These are phyloP conservation scores for Coniferiporia sulphurascens DNA, from an alignment of 1,284 basidiomycete genomes.

Conservation along the genomic window DNA sequence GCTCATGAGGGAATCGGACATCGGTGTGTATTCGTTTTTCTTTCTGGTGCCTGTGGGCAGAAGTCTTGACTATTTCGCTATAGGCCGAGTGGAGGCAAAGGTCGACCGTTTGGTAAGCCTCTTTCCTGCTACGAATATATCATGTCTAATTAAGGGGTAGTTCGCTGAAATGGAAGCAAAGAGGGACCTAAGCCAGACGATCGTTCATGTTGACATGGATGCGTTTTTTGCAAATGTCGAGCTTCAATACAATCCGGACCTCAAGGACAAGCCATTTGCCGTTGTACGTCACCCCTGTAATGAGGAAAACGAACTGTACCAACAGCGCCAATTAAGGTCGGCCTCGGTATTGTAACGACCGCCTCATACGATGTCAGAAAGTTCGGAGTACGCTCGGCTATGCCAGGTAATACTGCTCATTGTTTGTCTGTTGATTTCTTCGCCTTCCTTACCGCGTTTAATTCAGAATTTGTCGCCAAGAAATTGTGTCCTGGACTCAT, in stretches of 20 bases:
- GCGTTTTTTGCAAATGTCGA: constrained; percentile 75
- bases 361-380: constrained; percentile 91
- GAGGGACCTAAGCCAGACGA: constrained; percentile 76
- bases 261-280: constrained; percentile 86
- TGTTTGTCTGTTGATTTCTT: neutral
- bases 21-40: constrained; percentile 40
- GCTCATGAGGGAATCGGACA: constrained; percentile 48
- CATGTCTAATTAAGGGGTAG: constrained; percentile 34
- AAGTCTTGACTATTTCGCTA: neutral
- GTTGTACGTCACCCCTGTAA: constrained; percentile 37
- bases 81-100: constrained; percentile 47
- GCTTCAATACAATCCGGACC: constrained; percentile 71
- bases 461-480: constrained; percentile 79
- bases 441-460: constrained; percentile 4
- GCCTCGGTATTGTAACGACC: constrained; percentile 74
- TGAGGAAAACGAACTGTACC: neutral
- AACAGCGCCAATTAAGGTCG: constrained; percentile 45
- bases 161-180: constrained; percentile 70
- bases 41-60: neutral
- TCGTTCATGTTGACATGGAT: constrained; percentile 88
- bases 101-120: constrained; percentile 47
- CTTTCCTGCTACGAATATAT: neutral
- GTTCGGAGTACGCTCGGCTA: constrained; percentile 84
- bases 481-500: constrained; percentile 93
- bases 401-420: constrained; percentile 58